Evolutionary conservation across 768 basidiomycete species (phyloP), one percentile per base, ranked within the genome.

Genomic region (Kwoniella shandongensis): DNA sequence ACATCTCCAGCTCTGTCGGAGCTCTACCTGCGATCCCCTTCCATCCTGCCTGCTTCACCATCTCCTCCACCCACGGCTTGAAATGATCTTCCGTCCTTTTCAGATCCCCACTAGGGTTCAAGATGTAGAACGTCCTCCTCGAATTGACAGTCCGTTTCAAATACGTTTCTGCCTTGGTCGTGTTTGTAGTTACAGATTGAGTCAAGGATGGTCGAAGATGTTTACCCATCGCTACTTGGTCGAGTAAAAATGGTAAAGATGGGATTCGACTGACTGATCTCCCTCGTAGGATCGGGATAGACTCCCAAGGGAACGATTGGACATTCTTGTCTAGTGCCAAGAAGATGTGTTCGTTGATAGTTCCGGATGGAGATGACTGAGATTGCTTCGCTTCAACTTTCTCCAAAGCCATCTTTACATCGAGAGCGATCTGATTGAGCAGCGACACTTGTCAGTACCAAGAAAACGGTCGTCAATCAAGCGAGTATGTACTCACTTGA

Each of bases 301-400:
- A 93, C 77, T 98, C 96, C 94, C 94, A 98, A 1, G 96, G 93
- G 53, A 98, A 81, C 0, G 85, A 84, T 69, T 92, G 89, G 11
- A 93, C 79, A 57, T 88, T 86, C 77, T 89, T 89, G 76, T 97
- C 96, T 46, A 98, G 81, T 18, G 94, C 83, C 59, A 98, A 79
- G 79, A 97, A 94, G 32, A 86, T 76, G 70, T 98, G 94, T 58
- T 69, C 70, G 23, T 41, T 56, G 39, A 84, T 81, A 66, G 88
- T 87, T n/a, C n/a, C 4, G 78, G 63, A 29, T 66, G 54, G 23
- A 32, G 51, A 17, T 27, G 73, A 6, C 57, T 44, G 4, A 50
- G 60, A 13, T 54, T 61, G 59, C 65, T 81, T 76, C 22, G 78
- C 77, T 2, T 81, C 78, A 63, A 88, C 83, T 54, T 91, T 90